phyloP scores from a whole-genome alignment of 2,329 filamentous ascomycete genomes.

The Colletotrichum chlorophyti region DNA sequence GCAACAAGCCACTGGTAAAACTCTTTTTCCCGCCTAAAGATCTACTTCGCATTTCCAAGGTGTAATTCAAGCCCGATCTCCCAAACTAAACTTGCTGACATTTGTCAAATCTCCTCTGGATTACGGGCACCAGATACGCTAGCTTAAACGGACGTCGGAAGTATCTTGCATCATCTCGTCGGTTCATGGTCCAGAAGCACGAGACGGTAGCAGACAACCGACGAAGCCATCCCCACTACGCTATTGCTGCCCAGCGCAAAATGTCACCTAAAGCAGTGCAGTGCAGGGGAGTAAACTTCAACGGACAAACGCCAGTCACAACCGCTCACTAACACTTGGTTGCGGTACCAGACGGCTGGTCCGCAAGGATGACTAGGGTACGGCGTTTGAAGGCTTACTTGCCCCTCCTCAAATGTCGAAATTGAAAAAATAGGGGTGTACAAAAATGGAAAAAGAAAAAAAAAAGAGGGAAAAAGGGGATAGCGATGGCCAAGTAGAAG shows the following conservation, averaged over 20 bases:
- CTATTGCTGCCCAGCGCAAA: not conserved
- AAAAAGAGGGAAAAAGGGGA: constrained; percentile 28
- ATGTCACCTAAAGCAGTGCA: not conserved
- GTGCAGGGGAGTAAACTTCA: constrained; percentile 18
- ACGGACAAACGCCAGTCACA: constrained; percentile 46
- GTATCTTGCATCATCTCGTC: too few relatives aligned
- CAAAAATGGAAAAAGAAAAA: too few relatives aligned
- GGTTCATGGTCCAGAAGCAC: not conserved
- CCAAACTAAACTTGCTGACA: not conserved
- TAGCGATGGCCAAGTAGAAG: too few relatives aligned
- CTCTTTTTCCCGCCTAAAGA: not conserved
- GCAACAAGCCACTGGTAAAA: not conserved
- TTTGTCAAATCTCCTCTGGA: too few relatives aligned
- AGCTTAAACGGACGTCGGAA: too few relatives aligned
- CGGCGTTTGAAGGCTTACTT: not conserved
- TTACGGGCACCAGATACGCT: too few relatives aligned
- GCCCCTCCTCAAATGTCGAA: constrained; percentile 29
- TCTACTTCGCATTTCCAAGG: not conserved
- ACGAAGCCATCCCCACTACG: constrained; percentile 20
- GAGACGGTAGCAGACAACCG: not conserved
- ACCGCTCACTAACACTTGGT: constrained; percentile 49
- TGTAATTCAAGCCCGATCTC: not conserved
- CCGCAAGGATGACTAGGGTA: constrained; percentile 35
- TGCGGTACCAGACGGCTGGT: constrained; percentile 40
- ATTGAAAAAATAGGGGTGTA: too few relatives aligned